Evolutionary conservation across 805 yeast species (phyloP).

Genomic region (Danielia reshetovae): DNA sequence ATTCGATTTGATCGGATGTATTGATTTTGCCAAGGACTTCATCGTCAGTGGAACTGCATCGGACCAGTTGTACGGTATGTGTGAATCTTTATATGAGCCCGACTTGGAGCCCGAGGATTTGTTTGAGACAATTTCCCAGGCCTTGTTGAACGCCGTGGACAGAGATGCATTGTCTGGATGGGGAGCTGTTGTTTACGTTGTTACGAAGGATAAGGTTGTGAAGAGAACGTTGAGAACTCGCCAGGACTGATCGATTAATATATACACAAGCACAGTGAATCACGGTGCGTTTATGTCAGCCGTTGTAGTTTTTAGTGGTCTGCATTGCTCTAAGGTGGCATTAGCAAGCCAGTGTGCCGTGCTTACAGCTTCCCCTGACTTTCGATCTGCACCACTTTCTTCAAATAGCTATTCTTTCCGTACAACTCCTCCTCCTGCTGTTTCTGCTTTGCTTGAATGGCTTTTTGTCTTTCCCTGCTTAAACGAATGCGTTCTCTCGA

Average conservation of each 20-base stretch:
- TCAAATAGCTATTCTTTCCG: slow-evolving; percentile 70
- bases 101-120: slow-evolving; percentile 89
- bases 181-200: slow-evolving; percentile 94
- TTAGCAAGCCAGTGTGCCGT: not conserved
- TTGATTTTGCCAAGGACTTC: slow-evolving; percentile 91
- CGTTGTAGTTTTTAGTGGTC: too few relatives aligned
- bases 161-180: slow-evolving; percentile 97
- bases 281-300: not conserved
- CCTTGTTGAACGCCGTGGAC: slow-evolving; percentile 89
- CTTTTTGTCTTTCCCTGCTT: slow-evolving; percentile 54
- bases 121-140: slow-evolving; percentile 93
- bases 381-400: slow-evolving; percentile 52
- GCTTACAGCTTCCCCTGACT: slow-evolving; percentile 23
- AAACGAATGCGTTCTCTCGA: slow-evolving; percentile 52
- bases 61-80: slow-evolving; percentile 98
- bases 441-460: slow-evolving; percentile 54
- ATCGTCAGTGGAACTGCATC: slow-evolving; percentile 94
- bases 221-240: slow-evolving; percentile 88
- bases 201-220: slow-evolving; percentile 87
- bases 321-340: too few relatives aligned
- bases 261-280: not conserved
- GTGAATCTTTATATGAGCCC: slow-evolving; percentile 95
- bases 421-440: slow-evolving; percentile 69
- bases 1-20: slow-evolving; percentile 94
- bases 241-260: slow-evolving; percentile 64